Conservation (phyloP, 2,329 filamentous ascomycete species). For the Fusarium gaditjirri region DNA sequence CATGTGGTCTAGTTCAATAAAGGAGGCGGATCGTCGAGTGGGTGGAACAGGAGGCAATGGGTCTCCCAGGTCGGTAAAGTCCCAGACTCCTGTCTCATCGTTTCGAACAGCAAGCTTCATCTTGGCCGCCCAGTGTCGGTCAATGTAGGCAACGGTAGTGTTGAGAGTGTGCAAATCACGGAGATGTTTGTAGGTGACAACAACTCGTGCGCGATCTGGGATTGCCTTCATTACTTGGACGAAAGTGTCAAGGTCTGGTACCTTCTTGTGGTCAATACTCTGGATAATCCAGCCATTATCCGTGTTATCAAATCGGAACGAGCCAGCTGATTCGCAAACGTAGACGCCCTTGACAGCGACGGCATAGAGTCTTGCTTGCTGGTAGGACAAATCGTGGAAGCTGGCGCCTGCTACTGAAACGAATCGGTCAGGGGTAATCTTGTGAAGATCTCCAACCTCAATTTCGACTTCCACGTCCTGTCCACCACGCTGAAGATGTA, state of each 20-base stretch:
- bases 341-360: constrained; percentile 93
- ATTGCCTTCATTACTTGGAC: constrained; percentile 91
- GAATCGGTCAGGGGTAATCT: constrained; percentile 95
- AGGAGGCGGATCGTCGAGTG: constrained; percentile 82
- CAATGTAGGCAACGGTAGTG: constrained; percentile 90
- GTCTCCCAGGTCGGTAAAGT: constrained; percentile 87
- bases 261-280: constrained; percentile 90
- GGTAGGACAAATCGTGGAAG: constrained; percentile 97
- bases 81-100: constrained; percentile 90
- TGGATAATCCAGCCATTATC: constrained; percentile 95
- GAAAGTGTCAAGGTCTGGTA: constrained; percentile 87
- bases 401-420: constrained; percentile 93
- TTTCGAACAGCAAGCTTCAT: constrained; percentile 95
- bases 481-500: constrained; percentile 89
- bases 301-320: constrained; percentile 91
- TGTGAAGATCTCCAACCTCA: constrained; percentile 87
- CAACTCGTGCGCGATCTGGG: constrained; percentile 83
- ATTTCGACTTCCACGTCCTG: constrained; percentile 87
- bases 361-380: constrained; percentile 95
- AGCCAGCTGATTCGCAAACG: constrained; percentile 93
- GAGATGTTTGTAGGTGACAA: constrained; percentile 95
- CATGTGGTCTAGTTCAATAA: constrained; percentile 90
- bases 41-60: constrained; percentile 79
- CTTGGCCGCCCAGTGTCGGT: constrained; percentile 94
- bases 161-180: constrained; percentile 94